phyloP scores from a whole-genome alignment of 495 filamentous ascomycete species.

The Articulospora tetracladia region DNA sequence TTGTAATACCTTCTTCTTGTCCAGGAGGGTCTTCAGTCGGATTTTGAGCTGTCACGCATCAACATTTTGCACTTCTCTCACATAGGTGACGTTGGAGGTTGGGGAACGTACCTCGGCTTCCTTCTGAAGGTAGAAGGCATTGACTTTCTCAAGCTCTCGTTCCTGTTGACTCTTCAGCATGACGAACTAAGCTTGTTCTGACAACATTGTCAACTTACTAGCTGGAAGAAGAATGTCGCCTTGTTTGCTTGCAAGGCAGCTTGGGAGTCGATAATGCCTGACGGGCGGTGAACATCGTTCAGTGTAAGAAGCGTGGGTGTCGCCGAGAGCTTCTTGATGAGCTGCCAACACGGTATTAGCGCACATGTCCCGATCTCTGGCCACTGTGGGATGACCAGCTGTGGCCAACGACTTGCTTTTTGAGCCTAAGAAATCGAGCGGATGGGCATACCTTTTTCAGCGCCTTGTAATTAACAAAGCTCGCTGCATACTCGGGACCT shows the following conservation, averaged over 20 bases:
- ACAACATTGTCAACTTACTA: conserved; percentile 54
- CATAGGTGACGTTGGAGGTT: not conserved
- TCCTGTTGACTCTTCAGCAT: conserved; percentile 54
- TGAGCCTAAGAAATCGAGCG: not conserved
- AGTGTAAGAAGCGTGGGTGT: conserved; percentile 78
- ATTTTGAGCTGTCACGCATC: conserved; percentile 68
- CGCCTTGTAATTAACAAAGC: conserved; percentile 98
- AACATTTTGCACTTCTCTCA: not conserved
- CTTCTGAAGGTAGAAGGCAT: conserved; percentile 95
- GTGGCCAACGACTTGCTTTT: conserved; percentile 14
- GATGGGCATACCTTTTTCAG: conserved; percentile 80
- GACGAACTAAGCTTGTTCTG: not conserved
- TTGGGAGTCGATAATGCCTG: conserved; percentile 64
- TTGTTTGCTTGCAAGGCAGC: conserved; percentile 93
- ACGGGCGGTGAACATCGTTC: conserved; percentile 51
- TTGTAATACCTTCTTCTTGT: conserved; percentile 89
- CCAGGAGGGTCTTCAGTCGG: conserved; percentile 82
- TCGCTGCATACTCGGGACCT: conserved; percentile 97
- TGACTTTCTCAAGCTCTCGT: conserved; percentile 96
- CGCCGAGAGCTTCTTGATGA: conserved; percentile 95
- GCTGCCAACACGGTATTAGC: conserved; percentile 47
- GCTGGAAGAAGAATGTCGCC: conserved; percentile 96
- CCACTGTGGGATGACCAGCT: not conserved
- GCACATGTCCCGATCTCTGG: conserved; percentile 19
- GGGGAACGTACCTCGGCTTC: conserved; percentile 80